A percentile compares a stretch with the other conserved stretches of the same genome.
These are phyloP conservation scores for Austroboletus niveus DNA, from an alignment of 1,284 basidiomycete genomes.

Conservation along the genomic window DNA sequence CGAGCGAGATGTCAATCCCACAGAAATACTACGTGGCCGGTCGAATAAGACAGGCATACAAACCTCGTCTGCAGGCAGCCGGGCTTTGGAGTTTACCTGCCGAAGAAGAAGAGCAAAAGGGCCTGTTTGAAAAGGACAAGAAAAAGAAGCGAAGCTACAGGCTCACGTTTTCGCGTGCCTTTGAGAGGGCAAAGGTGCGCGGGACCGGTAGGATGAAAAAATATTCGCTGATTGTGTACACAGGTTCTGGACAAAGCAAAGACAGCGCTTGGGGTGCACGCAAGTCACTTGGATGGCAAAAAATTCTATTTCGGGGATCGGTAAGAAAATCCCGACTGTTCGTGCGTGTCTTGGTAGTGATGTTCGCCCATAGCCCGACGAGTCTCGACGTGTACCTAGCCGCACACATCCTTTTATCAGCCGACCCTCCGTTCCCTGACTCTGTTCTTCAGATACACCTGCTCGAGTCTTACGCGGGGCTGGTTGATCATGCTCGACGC, in stretches of 20 bases:
- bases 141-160: slow-evolving; percentile 42
- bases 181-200: slow-evolving; percentile 62
- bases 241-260: slow-evolving; percentile 63
- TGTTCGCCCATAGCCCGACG: slow-evolving; percentile 44
- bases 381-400: slow-evolving; percentile 65
- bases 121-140: slow-evolving; percentile 35
- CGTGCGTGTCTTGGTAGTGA: background rate
- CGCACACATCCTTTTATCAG: slow-evolving; percentile 62
- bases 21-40: slow-evolving; percentile 70
- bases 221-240: slow-evolving; percentile 5
- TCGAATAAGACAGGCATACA: slow-evolving; percentile 57
- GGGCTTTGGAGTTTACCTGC: slow-evolving; percentile 58
- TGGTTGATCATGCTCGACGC: slow-evolving; percentile 54
- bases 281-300: slow-evolving; percentile 50
- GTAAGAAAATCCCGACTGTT: slow-evolving; percentile 25
- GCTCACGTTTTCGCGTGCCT: slow-evolving; percentile 46
- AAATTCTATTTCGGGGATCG: slow-evolving; percentile 51
- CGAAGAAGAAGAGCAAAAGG: slow-evolving; percentile 42
- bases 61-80: slow-evolving; percentile 55
- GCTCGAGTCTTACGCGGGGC: slow-evolving; percentile 50
- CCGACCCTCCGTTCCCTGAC: slow-evolving; percentile 60
- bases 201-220: background rate
- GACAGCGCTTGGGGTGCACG: slow-evolving; percentile 54
- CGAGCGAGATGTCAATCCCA: slow-evolving; percentile 58
- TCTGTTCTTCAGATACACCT: slow-evolving; percentile 54